Conservation (phyloP, 1,139 yeast species). For the Ashbya aceris region DNA sequence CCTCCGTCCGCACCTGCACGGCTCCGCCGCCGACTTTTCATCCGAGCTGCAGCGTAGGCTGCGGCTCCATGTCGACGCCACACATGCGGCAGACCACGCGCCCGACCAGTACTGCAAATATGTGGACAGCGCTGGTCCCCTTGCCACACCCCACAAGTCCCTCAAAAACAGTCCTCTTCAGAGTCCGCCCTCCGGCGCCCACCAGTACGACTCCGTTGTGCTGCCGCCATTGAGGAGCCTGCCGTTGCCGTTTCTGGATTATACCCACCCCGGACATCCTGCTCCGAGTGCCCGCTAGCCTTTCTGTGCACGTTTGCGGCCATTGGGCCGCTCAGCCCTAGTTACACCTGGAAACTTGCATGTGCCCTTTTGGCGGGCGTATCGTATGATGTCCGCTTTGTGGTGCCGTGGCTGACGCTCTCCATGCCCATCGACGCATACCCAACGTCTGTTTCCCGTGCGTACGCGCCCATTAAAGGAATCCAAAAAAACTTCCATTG, state of each 20-base stretch:
- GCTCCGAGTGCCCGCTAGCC: too few relatives aligned
- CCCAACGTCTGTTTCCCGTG: too few relatives aligned
- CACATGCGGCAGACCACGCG: conserved; percentile 5
- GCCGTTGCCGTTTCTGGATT: conserved; percentile 23
- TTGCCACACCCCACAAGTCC: conserved; percentile 3
- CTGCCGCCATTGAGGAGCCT: conserved; percentile 28
- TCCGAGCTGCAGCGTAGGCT: conserved; percentile 3
- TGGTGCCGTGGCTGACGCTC: too few relatives aligned
- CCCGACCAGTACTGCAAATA: conserved; percentile 3
- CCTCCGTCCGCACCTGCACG: neutral
- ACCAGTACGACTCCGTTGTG: conserved; percentile 4
- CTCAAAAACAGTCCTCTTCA: neutral
- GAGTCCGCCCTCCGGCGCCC: conserved; percentile 1
- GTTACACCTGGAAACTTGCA: too few relatives aligned
- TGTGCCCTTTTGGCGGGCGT: too few relatives aligned
- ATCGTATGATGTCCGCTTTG: too few relatives aligned
- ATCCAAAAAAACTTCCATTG: too few relatives aligned
- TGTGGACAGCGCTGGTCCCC: conserved; percentile 3
- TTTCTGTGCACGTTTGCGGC: too few relatives aligned
- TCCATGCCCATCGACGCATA: too few relatives aligned
- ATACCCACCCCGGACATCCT: neutral
- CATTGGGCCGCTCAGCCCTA: too few relatives aligned
- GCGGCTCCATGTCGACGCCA: conserved; percentile 2
- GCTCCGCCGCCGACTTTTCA: conserved; percentile 7
- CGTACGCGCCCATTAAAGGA: too few relatives aligned